Evolutionary conservation across 805 yeast species (phyloP).

Genomic region (Cyberlindnera misumaiensis): DNA sequence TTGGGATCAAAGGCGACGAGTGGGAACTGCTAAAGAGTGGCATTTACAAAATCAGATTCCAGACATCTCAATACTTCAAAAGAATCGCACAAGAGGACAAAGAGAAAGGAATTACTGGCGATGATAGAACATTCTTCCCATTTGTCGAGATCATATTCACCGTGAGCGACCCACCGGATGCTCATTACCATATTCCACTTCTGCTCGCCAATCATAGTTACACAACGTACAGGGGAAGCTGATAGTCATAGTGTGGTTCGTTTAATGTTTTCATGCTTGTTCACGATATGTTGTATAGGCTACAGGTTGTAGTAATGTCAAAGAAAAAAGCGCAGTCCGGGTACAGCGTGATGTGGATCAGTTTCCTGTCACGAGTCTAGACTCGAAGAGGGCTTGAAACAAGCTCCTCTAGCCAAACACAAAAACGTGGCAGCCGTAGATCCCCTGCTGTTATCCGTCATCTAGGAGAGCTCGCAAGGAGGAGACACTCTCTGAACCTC

Average conservation of each 20-base stretch:
- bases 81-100: slow-evolving; percentile 14
- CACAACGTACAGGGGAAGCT: slow-evolving; percentile 77
- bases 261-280: no score
- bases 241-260: not conserved
- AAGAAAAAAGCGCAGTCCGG: no score
- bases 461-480: no score
- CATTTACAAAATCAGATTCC: slow-evolving; percentile 67
- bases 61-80: slow-evolving; percentile 61
- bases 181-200: slow-evolving; percentile 87
- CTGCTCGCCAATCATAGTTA: slow-evolving; percentile 80
- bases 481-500: no score
- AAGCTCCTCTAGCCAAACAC: no score
- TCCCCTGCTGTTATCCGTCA: no score
- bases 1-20: slow-evolving; percentile 28
- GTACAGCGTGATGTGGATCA: no score
- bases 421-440: no score
- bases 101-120: slow-evolving; percentile 20
- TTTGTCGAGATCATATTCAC: slow-evolving; percentile 75
- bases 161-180: slow-evolving; percentile 58
- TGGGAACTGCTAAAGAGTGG: slow-evolving; percentile 55
- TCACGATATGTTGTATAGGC: no score
- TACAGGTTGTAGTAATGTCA: no score
- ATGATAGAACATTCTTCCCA: slow-evolving; percentile 68
- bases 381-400: no score
- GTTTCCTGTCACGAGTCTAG: no score